A percentile compares a stretch with the other conserved stretches of the same genome.
These are phyloP conservation scores for Triticum aestivum DNA, from an alignment of 176 grass and related monocot genomes.

Conservation along the genomic window DNA sequence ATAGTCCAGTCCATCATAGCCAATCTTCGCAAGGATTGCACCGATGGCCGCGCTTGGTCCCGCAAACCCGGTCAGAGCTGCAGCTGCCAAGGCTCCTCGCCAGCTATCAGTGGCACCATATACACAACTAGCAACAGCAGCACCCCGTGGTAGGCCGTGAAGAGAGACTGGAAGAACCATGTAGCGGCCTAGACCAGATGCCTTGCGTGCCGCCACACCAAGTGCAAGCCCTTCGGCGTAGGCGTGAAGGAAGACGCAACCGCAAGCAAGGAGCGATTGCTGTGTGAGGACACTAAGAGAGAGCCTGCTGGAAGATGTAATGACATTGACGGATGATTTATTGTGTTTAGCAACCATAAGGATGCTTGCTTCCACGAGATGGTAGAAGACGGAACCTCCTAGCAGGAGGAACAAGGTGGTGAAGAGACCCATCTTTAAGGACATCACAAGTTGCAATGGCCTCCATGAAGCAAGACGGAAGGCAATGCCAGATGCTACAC, in stretches of 20 bases:
- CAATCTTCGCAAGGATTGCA: conserved; percentile 77
- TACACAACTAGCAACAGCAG: conserved; percentile 81
- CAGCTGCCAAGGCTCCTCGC: conserved; percentile 79
- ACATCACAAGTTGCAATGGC: conserved; percentile 77
- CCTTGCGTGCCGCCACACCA: conserved; percentile 89
- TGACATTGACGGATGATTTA: conserved; percentile 59
- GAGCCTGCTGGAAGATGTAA: conserved; percentile 46
- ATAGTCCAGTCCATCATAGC: conserved; percentile 80
- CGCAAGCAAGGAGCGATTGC: conserved; percentile 83
- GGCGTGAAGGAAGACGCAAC: conserved; percentile 75
- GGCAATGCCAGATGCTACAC: conserved; percentile 88
- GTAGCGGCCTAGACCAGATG: conserved; percentile 85
- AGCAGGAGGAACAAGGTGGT: conserved; percentile 54
- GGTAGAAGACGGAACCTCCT: conserved; percentile 55
- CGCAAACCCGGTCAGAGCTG: conserved; percentile 75
- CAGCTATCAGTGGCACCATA: conserved; percentile 93
- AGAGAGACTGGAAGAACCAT: conserved; percentile 97
- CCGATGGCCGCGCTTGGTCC: conserved; percentile 76
- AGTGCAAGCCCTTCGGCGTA: conserved; percentile 87
- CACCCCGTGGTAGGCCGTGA: conserved; percentile 85
- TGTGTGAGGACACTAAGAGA: conserved; percentile 77
- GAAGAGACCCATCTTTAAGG: conserved; percentile 76
- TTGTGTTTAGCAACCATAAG: conserved; percentile 63
- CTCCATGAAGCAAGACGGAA: conserved; percentile 90
- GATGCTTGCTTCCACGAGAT: conserved; percentile 45